These are phyloP conservation scores for Sphaerobolus stellatus DNA, from an alignment of 1,284 basidiomycete species.

Conservation along the genomic window DNA sequence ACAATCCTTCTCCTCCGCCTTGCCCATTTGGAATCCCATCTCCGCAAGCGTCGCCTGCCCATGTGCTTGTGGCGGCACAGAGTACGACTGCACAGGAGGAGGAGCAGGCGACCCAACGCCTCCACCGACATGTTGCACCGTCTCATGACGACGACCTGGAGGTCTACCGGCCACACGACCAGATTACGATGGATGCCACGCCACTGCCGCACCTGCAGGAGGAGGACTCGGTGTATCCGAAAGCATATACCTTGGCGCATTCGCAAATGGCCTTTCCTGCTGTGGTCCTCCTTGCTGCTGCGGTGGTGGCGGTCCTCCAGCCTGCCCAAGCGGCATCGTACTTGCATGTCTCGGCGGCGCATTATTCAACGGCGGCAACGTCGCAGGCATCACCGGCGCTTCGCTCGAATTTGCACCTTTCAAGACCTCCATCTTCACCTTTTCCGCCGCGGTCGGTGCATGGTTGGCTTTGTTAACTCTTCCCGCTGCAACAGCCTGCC, in stretches of 20 bases:
- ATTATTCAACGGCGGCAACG: too few species aligned
- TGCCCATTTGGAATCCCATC: slow-evolving; percentile 84
- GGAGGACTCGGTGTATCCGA: neutral
- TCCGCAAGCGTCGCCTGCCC: slow-evolving; percentile 88
- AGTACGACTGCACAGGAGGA: slow-evolving; percentile 12
- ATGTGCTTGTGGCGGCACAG: slow-evolving; percentile 17
- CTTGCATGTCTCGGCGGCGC: too few species aligned
- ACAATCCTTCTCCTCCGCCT: slow-evolving; percentile 78
- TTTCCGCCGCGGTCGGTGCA: slow-evolving; percentile 4
- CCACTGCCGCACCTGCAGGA: too few species aligned
- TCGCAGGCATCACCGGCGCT: slow-evolving; percentile 12
- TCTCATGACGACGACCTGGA: neutral
- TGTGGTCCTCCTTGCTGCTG: neutral
- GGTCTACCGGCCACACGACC: slow-evolving; percentile 19
- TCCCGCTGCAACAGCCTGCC: slow-evolving; percentile 57
- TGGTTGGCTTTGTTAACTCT: slow-evolving; percentile 21
- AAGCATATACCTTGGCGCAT: neutral
- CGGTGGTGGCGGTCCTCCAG: slow-evolving; percentile 1
- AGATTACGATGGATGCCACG: slow-evolving; percentile 6
- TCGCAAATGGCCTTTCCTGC: neutral
- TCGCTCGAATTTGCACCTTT: slow-evolving; percentile 1
- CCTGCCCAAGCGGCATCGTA: too few species aligned
- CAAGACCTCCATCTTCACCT: neutral
- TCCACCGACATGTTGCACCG: too few species aligned
- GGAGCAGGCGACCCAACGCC: too few species aligned